These are phyloP conservation scores for Lipomyces kockii DNA, from an alignment of 805 yeast genomes.

Conservation along the genomic window DNA sequence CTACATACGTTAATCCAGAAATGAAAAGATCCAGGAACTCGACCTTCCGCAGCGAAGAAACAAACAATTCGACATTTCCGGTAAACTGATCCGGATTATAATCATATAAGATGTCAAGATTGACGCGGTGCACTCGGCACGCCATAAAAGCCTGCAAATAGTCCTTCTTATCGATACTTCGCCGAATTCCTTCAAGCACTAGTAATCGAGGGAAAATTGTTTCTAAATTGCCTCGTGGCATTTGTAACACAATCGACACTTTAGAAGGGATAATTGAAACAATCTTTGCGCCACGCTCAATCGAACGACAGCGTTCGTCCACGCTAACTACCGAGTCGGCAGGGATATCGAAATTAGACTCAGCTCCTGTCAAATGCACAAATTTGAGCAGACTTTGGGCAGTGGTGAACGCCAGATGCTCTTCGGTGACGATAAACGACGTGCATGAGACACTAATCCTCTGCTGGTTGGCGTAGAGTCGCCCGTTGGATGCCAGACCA, in stretches of 20 bases:
- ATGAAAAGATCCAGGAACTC: conserved; percentile 86
- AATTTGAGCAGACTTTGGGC: conserved; percentile 84
- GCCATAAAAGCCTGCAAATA: conserved; percentile 77
- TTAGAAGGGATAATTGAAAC: conserved; percentile 81
- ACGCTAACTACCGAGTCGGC: conserved; percentile 43
- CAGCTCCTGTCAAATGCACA: conserved; percentile 58
- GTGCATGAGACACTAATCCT: conserved; percentile 77
- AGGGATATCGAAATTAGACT: conserved; percentile 43
- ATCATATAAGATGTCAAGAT: conserved; percentile 87
- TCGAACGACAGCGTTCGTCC: conserved; percentile 85
- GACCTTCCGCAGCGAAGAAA: conserved; percentile 69
- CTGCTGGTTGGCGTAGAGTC: conserved; percentile 64
- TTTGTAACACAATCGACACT: conserved; percentile 83
- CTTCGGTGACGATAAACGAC: conserved; percentile 72
- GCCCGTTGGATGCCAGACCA: conserved; percentile 79
- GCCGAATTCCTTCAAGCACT: conserved; percentile 83
- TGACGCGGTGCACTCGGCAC: conserved; percentile 90
- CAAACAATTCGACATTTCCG: conserved; percentile 65
- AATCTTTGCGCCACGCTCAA: conserved; percentile 90
- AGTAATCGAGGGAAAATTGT: conserved; percentile 91
- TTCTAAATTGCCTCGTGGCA: conserved; percentile 95
- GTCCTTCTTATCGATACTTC: conserved; percentile 59
- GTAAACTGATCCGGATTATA: conserved; percentile 74
- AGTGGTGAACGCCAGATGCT: conserved; percentile 79
- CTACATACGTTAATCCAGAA: conserved; percentile 59